phyloP scores from a whole-genome alignment of 1,139 yeast genomes.

The Yarrowia galli region DNA sequence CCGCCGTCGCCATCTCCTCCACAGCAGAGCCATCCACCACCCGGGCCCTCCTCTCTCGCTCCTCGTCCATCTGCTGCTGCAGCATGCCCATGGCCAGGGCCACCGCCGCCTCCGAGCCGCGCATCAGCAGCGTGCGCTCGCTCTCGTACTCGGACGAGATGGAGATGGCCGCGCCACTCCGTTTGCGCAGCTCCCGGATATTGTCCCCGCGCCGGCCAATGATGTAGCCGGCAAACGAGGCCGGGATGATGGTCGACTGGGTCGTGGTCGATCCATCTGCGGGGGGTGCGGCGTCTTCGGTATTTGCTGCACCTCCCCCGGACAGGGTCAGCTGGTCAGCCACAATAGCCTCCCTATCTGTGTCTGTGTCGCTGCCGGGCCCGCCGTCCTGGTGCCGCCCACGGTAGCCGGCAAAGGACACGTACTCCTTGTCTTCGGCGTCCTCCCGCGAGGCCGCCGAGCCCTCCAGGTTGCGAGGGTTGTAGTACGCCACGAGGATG shows the following conservation, averaged over 20 bases:
- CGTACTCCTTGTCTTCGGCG: constrained; percentile 22
- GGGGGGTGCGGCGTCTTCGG: neutral
- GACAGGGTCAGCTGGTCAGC: neutral
- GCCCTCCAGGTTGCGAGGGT: constrained; percentile 24
- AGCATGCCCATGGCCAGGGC: constrained; percentile 21
- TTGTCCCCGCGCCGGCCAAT: constrained; percentile 34
- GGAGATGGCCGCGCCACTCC: constrained; percentile 34
- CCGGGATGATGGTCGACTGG: constrained; percentile 23
- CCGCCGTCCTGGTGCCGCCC: neutral
- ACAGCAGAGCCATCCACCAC: no score
- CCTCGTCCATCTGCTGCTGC: constrained; percentile 35
- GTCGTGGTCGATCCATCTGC: neutral
- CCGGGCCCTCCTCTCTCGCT: constrained; percentile 15
- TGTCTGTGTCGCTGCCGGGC: constrained; percentile 2
- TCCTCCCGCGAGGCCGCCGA: neutral
- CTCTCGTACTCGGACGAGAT: constrained; percentile 30
- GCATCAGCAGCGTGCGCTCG: constrained; percentile 35
- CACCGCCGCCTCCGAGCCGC: constrained; percentile 8
- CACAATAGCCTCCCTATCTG: neutral
- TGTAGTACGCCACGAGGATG: constrained; percentile 32
- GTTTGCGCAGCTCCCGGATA: constrained; percentile 37
- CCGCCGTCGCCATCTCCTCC: no score
- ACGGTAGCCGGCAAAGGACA: constrained; percentile 22
- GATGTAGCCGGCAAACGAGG: constrained; percentile 28
- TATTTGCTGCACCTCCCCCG: neutral